phyloP scores from a whole-genome alignment of 345 rosid genomes.

The Hypericum perforatum region DNA sequence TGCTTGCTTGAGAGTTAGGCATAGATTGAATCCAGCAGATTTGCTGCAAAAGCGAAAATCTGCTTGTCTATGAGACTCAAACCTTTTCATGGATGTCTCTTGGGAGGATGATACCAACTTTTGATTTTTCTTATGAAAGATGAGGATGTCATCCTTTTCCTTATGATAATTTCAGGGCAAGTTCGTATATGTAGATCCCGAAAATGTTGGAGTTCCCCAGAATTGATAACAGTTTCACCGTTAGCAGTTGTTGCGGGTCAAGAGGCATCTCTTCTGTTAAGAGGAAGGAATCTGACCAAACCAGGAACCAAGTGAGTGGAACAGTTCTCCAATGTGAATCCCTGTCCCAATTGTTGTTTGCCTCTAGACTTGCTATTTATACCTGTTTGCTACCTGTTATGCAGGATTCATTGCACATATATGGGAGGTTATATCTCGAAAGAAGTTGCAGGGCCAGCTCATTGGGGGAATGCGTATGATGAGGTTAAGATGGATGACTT shows the following conservation, averaged over 20 bases:
- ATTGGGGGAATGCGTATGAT: slow-evolving; percentile 31
- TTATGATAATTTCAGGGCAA: slow-evolving; percentile 39
- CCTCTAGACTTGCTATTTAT: slow-evolving; percentile 1
- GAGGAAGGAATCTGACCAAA: slow-evolving; percentile 63
- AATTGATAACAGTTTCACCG: slow-evolving; percentile 71
- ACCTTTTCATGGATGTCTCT: no score
- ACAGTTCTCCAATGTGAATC: slow-evolving; percentile 2
- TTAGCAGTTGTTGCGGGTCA: slow-evolving; percentile 70
- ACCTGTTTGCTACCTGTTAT: slow-evolving; percentile 8
- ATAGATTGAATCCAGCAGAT: no score
- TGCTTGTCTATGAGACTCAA: no score
- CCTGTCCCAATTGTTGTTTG: not conserved
- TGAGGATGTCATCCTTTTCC: slow-evolving; percentile 5
- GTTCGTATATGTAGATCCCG: slow-evolving; percentile 62
- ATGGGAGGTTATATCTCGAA: slow-evolving; percentile 56
- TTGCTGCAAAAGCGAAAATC: not conserved
- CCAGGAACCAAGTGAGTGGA: slow-evolving; percentile 59
- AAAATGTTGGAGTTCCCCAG: slow-evolving; percentile 69
- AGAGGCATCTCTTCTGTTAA: slow-evolving; percentile 48
- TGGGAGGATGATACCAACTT: no score
- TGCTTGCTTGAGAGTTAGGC: no score
- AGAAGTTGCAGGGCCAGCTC: slow-evolving; percentile 28
- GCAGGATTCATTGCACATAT: slow-evolving; percentile 55
- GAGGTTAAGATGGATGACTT: slow-evolving; percentile 47
- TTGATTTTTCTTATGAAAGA: not conserved